Base-by-base conservation (phyloP, 306 rosid species). In the Castanopsis chinensis region DNA sequence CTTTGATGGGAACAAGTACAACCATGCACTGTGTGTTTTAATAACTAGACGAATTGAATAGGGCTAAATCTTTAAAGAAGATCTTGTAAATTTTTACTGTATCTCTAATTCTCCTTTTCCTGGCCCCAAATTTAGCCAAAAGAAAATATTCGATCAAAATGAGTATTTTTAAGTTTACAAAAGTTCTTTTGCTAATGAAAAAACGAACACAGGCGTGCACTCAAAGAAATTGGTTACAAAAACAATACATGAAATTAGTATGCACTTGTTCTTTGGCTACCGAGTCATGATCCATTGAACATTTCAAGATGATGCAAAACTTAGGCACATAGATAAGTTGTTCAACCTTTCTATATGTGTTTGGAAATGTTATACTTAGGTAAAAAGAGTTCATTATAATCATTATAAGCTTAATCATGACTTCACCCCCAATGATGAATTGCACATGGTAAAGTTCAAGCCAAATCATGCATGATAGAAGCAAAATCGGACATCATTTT, bases 401-500 rank as follows among this genome's bases (percentile, higher is more conserved):
- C 35, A 63, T 67, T 82, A 81, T 77, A 23, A n/a, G 67, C 72
- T 72, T 68, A 41, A 41, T 72, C 43, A 65, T 55, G 81, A 80
- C 79, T 77, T 71, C 78, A 63, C 37, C 67, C 72, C 60, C 51
- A 80, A 75, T 58, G 72, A 43, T 80, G 84, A 84, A 84, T 76
- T 82, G 64, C 72, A 60, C 84, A 85, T 83, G 73, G 64, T 15
- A 54, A 61, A 63, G 49, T 60, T 67, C 56, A 72, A 65, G 58
- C 18, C 52, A 75, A 72, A 64, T 73, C 67, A 17, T 9, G 65
- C 49, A 71, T 59, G 84, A 74, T 75, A 45, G 30, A 59, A 86
- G 69, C 65, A 35, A 83, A 81, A 81, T 86, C 85, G 75, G 80
- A 67, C 76, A 78, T 85, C 82, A 53, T 71, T 86, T 86, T 81